These are phyloP conservation scores for Hypoxylon fuscum DNA, from an alignment of 495 filamentous ascomycete genomes.

Conservation along the genomic window DNA sequence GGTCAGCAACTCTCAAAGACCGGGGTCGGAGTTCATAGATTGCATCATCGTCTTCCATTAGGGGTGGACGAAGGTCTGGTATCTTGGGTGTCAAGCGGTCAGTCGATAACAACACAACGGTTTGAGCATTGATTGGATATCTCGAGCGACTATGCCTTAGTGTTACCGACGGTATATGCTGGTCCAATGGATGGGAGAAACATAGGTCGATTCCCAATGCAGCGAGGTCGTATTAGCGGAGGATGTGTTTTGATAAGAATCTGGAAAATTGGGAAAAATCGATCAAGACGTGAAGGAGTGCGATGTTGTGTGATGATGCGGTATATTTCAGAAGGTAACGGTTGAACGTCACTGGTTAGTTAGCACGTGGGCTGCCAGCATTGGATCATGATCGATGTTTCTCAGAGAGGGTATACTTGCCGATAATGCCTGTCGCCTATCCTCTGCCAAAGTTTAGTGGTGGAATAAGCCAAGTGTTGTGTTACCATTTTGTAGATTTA, in stretches of 20 bases:
- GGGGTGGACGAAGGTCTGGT: conserved; percentile 12
- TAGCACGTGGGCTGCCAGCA: conserved; percentile 28
- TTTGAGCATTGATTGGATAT: conserved; percentile 25
- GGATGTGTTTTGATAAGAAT: conserved; percentile 23
- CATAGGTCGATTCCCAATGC: conserved; percentile 19
- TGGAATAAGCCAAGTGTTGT: too few species aligned
- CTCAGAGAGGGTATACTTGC: too few species aligned
- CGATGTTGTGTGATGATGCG: not conserved
- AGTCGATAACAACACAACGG: conserved; percentile 4
- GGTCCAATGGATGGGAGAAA: conserved; percentile 18
- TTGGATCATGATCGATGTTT: not conserved
- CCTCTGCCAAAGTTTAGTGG: too few species aligned
- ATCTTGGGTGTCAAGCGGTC: conserved; percentile 29
- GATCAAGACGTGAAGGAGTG: conserved; percentile 5
- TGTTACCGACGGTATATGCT: conserved; percentile 10
- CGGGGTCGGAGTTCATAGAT: conserved; percentile 16
- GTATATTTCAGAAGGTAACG: too few species aligned
- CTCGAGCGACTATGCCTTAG: conserved; percentile 13
- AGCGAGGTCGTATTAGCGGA: conserved; percentile 30
- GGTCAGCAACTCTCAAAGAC: conserved; percentile 21
- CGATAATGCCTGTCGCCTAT: too few species aligned
- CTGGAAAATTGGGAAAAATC: conserved; percentile 9
- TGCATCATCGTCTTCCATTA: conserved; percentile 27
- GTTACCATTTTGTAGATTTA: too few species aligned
- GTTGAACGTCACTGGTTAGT: conserved; percentile 17